These are phyloP conservation scores for Wickerhamiella sorbophila DNA, from an alignment of 805 yeast genomes.

Conservation along the genomic window DNA sequence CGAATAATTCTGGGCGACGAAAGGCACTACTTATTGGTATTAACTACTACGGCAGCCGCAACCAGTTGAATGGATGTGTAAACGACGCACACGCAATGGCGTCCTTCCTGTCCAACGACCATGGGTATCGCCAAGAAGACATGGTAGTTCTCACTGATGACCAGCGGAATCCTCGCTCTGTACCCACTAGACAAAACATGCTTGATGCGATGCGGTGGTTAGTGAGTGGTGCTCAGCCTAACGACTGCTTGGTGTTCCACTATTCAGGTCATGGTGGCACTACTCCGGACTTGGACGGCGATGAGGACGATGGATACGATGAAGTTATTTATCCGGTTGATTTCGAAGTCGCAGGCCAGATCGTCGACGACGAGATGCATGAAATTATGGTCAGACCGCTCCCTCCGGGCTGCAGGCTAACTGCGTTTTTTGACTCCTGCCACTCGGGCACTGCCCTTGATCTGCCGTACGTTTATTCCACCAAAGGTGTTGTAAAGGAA, in stretches of 20 bases:
- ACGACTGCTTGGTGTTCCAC: slow-evolving; percentile 69
- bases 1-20: slow-evolving; percentile 54
- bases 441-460: slow-evolving; percentile 78
- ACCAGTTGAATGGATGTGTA: slow-evolving; percentile 60
- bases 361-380: slow-evolving; percentile 64
- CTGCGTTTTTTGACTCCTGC: slow-evolving; percentile 73
- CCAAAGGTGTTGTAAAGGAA: slow-evolving; percentile 71
- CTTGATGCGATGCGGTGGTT: slow-evolving; percentile 73
- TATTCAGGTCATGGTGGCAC: slow-evolving; percentile 84
- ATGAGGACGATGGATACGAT: slow-evolving; percentile 61
- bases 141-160: slow-evolving; percentile 31
- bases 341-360: slow-evolving; percentile 49
- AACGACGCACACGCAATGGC: slow-evolving; percentile 45
- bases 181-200: slow-evolving; percentile 60
- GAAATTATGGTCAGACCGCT: slow-evolving; percentile 54
- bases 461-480: slow-evolving; percentile 65
- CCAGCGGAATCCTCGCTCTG: slow-evolving; percentile 25
- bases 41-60: slow-evolving; percentile 54
- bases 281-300: slow-evolving; percentile 52
- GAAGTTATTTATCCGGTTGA: slow-evolving; percentile 64
- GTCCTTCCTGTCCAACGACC: slow-evolving; percentile 30
- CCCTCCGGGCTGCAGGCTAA: slow-evolving; percentile 58
- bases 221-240: slow-evolving; percentile 54
- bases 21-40: slow-evolving; percentile 70
- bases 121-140: slow-evolving; percentile 26